Conservation (phyloP, 257 asterid species). For the Fraxinus excelsior region DNA sequence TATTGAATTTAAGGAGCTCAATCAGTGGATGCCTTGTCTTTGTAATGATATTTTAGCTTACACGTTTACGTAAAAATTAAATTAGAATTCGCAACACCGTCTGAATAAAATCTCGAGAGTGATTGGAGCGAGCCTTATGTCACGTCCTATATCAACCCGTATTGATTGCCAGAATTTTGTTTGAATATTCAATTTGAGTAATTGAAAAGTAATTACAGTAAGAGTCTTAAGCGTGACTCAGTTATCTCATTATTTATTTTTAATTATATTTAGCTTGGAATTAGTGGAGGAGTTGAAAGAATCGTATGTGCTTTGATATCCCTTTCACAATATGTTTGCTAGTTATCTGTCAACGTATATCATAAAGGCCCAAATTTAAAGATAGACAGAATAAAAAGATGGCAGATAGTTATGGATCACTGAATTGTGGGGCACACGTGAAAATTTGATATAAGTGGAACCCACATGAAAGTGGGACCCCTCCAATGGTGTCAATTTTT, state of each 20-base stretch:
- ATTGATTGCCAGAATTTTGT: too few relatives aligned
- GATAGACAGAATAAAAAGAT: slow-evolving; percentile 16
- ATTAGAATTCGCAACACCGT: not conserved
- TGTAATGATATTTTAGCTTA: not conserved
- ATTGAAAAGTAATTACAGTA: too few relatives aligned
- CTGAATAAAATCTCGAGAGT: not conserved
- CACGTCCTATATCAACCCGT: not conserved
- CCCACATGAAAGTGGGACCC: not conserved
- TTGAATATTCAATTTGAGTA: too few relatives aligned
- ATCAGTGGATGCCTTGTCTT: not conserved
- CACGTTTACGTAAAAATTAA: not conserved
- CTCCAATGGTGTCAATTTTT: not conserved
- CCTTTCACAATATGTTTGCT: slow-evolving; percentile 26
- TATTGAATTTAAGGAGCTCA: not conserved
- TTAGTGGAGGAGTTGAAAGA: slow-evolving; percentile 13
- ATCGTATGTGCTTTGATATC: slow-evolving; percentile 20
- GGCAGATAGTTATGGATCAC: slow-evolving; percentile 22
- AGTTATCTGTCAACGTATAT: slow-evolving; percentile 33
- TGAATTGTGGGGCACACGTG: slow-evolving; percentile 25
- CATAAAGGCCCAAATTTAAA: not conserved
- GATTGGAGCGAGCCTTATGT: too few relatives aligned
- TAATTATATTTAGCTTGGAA: not conserved
- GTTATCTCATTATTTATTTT: not conserved
- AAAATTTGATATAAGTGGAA: not conserved
- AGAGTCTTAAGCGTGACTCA: not conserved